phyloP scores from a whole-genome alignment of 2,329 filamentous ascomycete genomes.

The Colletotrichum sp. region DNA sequence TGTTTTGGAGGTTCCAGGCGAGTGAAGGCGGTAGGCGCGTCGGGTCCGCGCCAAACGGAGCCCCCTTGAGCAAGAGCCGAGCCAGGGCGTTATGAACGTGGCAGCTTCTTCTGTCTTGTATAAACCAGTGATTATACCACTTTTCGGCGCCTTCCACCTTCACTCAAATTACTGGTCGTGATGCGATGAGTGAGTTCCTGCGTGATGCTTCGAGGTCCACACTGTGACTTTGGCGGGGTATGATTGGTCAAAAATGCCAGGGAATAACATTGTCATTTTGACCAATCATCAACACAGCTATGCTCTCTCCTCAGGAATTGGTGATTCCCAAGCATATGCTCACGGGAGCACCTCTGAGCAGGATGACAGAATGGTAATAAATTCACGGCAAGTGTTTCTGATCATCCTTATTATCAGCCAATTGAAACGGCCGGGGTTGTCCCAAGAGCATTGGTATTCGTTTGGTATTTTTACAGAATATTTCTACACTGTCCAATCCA shows the following conservation, averaged over 20 bases:
- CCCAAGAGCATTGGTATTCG: neutral
- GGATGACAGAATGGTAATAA: neutral
- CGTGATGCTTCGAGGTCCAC: neutral
- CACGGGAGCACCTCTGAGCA: neutral
- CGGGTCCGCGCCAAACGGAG: neutral
- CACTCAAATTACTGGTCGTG: neutral
- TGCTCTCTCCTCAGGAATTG: neutral
- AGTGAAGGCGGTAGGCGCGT: neutral
- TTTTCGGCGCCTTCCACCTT: neutral
- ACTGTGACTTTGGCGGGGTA: neutral
- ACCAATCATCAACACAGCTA: neutral
- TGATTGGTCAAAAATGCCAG: constrained; percentile 1
- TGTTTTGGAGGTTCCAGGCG: neutral
- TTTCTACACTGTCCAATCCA: neutral
- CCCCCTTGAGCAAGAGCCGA: neutral
- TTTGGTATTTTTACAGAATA: neutral
- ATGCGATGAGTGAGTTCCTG: constrained; percentile 6
- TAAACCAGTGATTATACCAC: too few relatives aligned
- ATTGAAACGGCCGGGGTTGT: neutral
- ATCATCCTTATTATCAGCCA: neutral
- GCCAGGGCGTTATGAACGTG: neutral
- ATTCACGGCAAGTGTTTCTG: neutral
- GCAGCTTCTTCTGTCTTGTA: neutral
- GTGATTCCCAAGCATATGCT: too few relatives aligned
- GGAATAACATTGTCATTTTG: neutral